These are phyloP conservation scores for Antitrichia curtipendula DNA, from an alignment of 225 moss, liverwort and hornwort species.

Conservation along the genomic window DNA sequence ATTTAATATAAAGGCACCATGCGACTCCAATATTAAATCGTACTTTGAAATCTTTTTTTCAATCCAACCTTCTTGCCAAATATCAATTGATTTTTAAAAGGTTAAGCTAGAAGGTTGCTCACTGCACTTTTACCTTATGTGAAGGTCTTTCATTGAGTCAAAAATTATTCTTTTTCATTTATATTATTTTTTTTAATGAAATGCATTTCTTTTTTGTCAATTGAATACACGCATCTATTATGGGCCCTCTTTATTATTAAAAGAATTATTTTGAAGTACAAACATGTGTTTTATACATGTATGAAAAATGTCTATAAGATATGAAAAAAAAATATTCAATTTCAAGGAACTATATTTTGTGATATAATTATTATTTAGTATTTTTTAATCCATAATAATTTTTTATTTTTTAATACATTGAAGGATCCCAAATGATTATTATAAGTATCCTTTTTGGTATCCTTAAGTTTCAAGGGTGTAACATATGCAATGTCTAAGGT, in stretches of 20 bases:
- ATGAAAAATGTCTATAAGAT: not conserved
- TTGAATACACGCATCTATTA: not conserved
- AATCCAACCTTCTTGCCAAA: not conserved
- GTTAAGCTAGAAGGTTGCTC: rapidly evolving
- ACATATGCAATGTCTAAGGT: not conserved
- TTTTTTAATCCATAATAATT: not conserved
- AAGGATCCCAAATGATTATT: not conserved
- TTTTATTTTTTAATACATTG: not conserved
- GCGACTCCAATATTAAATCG: not conserved
- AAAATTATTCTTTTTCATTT: not conserved
- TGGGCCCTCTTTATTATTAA: not conserved
- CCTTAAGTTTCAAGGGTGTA: not conserved
- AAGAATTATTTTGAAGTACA: too few relatives aligned
- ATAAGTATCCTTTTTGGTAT: not conserved
- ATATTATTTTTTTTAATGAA: not conserved
- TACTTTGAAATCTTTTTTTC: not conserved
- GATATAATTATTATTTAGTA: not conserved
- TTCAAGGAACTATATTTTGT: too few relatives aligned
- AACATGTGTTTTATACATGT: not conserved
- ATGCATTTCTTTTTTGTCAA: not conserved
- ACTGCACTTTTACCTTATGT: not conserved
- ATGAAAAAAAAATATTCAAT: too few relatives aligned
- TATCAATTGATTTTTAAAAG: not conserved
- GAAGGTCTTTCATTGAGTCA: not conserved
- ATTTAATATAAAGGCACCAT: not conserved